A percentile compares a stretch with the other conserved stretches of the same genome.
These are phyloP conservation scores for Hypoxylon sp. DNA, from an alignment of 2,329 filamentous ascomycete genomes.

Conservation along the genomic window DNA sequence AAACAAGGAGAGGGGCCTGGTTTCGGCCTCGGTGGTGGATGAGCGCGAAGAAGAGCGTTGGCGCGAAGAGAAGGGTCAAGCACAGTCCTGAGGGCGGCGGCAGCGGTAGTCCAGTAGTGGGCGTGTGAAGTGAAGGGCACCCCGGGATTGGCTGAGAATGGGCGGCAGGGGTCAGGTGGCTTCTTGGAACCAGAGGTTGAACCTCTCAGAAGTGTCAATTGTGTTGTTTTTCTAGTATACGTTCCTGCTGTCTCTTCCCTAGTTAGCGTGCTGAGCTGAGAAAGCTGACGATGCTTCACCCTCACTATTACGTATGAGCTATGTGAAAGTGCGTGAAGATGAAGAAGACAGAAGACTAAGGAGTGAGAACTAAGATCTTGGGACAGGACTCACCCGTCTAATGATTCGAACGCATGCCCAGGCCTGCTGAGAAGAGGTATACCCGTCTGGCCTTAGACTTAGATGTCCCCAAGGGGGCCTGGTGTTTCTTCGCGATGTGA, in stretches of 20 bases:
- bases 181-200: conserved; percentile 23
- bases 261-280: conserved; percentile 25
- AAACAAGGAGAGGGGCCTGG: conserved; percentile 24
- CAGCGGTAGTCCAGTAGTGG: conserved; percentile 39
- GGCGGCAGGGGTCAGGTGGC: conserved; percentile 36
- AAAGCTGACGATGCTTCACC: neutral
- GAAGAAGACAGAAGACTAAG: neutral
- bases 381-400: no score
- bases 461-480: conserved; percentile 11
- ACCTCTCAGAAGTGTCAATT: conserved; percentile 21
- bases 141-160: conserved; percentile 38
- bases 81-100: conserved; percentile 38
- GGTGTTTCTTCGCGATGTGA: conserved; percentile 20
- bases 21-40: conserved; percentile 33
- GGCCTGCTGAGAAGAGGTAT: conserved; percentile 10
- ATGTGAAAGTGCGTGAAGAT: conserved; percentile 12
- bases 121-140: conserved; percentile 31
- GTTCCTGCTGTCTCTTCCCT: conserved; percentile 23
- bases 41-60: conserved; percentile 29
- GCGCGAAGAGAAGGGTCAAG: conserved; percentile 37
- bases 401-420: conserved; percentile 8
- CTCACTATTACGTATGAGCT: conserved; percentile 11
- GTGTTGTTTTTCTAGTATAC: conserved; percentile 8
- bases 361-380: conserved; percentile 24
- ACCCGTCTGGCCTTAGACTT: conserved; percentile 15